These are phyloP conservation scores for Mitragyna speciosa DNA, from an alignment of 257 asterid species.

Conservation along the genomic window DNA sequence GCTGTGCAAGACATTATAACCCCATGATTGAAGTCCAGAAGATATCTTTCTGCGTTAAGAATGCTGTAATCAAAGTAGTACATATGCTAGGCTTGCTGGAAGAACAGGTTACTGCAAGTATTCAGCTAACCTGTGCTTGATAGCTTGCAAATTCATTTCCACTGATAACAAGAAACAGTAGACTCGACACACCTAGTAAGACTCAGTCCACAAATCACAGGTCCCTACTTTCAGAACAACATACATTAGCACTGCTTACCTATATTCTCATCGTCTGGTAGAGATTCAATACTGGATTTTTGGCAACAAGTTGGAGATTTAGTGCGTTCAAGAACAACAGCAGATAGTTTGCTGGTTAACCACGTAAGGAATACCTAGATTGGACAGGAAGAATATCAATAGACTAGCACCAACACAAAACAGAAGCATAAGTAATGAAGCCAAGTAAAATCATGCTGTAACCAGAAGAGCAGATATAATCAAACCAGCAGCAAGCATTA, in stretches of 20 bases:
- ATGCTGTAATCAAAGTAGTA: constrained; percentile 93
- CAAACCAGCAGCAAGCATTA: constrained; percentile 73
- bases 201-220: constrained; percentile 21
- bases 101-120: constrained; percentile 95
- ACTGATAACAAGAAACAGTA: constrained; percentile 35
- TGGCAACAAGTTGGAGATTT: constrained; percentile 48
- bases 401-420: constrained; percentile 13
- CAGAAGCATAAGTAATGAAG: constrained; percentile 18
- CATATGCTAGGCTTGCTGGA: constrained; percentile 94
- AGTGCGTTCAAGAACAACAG: constrained; percentile 81
- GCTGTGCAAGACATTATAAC: background rate
- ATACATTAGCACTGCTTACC: constrained; percentile 40
- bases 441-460: constrained; percentile 45
- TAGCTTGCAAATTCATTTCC: constrained; percentile 54
- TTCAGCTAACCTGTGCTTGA: constrained; percentile 88
- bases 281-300: constrained; percentile 37
- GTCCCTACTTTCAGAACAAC: constrained; percentile 8
- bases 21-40: background rate
- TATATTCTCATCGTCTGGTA: constrained; percentile 49
- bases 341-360: constrained; percentile 83
- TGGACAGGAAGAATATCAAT: constrained; percentile 22
- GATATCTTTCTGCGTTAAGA: constrained; percentile 85
- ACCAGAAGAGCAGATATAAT: constrained; percentile 80
- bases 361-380: constrained; percentile 70
- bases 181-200: constrained; percentile 25